These are phyloP conservation scores for Iodosphaeria phyllophila DNA, from an alignment of 2,329 filamentous ascomycete genomes.

Conservation along the genomic window DNA sequence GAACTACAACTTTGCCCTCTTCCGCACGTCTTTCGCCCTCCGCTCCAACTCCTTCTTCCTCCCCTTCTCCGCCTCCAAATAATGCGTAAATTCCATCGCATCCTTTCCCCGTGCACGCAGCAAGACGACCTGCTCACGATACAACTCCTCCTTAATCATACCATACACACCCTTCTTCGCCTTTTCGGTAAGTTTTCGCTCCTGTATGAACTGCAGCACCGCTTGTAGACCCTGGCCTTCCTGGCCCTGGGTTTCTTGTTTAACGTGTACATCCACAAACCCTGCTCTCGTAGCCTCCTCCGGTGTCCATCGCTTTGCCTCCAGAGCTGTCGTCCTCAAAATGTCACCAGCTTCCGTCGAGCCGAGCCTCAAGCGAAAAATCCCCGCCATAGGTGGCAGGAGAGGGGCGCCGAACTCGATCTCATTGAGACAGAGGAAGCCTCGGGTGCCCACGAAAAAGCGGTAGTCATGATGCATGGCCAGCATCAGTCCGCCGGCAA, in stretches of 20 bases:
- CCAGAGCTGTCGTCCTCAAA: slow-evolving; percentile 51
- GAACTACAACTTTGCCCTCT: no score
- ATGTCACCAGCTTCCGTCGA: no score
- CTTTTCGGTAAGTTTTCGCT: slow-evolving; percentile 41
- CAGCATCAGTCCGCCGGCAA: slow-evolving; percentile 66
- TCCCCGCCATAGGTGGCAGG: slow-evolving; percentile 50
- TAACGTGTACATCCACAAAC: slow-evolving; percentile 47
- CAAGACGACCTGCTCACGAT: slow-evolving; percentile 40
- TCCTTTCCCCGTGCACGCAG: slow-evolving; percentile 23
- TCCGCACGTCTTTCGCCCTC: slow-evolving; percentile 29
- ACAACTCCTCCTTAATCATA: slow-evolving; percentile 58
- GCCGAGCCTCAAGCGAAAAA: slow-evolving; percentile 54
- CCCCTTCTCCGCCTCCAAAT: slow-evolving; percentile 28
- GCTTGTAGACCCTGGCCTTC: slow-evolving; percentile 27
- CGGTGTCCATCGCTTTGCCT: slow-evolving; percentile 49
- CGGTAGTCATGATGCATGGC: slow-evolving; percentile 74
- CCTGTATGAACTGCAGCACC: slow-evolving; percentile 36
- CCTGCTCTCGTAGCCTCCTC: slow-evolving; percentile 44
- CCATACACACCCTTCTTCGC: slow-evolving; percentile 49
- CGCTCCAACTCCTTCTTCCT: slow-evolving; percentile 25
- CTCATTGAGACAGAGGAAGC: slow-evolving; percentile 69
- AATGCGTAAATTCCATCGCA: slow-evolving; percentile 11
- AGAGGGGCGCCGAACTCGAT: slow-evolving; percentile 64
- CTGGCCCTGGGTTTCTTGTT: slow-evolving; percentile 15
- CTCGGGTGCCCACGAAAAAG: slow-evolving; percentile 46